Percentiles rank a stretch among this genome's conserved stretches.
Evolutionary conservation across 176 grass and related monocot genomes (phyloP).

Genomic region (Chrysopogon serrulatus): DNA sequence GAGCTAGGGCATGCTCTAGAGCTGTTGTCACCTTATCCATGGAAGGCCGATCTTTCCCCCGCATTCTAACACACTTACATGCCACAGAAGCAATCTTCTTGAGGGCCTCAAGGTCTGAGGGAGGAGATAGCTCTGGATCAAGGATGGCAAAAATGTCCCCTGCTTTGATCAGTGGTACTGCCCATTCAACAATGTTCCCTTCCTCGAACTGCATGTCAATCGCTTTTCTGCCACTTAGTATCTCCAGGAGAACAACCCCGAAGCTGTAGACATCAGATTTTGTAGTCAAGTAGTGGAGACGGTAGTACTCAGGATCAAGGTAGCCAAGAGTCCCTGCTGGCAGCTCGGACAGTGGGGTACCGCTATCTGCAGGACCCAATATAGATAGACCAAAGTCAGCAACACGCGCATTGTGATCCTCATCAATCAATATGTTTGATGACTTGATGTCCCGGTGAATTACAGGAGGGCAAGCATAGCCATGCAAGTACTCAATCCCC

Average conservation of each 20-base stretch:
- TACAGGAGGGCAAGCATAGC: slow-evolving; percentile 94
- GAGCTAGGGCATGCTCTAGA: slow-evolving; percentile 78
- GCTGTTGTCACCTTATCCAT: slow-evolving; percentile 99
- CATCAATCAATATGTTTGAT: slow-evolving; percentile 95
- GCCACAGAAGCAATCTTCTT: slow-evolving; percentile 96
- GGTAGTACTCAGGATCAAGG: slow-evolving; percentile 93
- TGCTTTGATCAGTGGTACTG: slow-evolving; percentile 81
- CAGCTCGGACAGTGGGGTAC: slow-evolving; percentile 76
- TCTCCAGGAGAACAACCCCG: slow-evolving; percentile 91
- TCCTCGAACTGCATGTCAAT: slow-evolving; percentile 98
- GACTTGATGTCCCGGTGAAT: slow-evolving; percentile 99
- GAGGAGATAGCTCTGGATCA: slow-evolving; percentile 69
- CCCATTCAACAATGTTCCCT: slow-evolving; percentile 99
- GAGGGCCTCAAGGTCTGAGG: slow-evolving; percentile 74
- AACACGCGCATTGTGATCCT: slow-evolving; percentile 95
- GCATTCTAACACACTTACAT: slow-evolving; percentile 95
- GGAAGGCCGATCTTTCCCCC: slow-evolving; percentile 81
- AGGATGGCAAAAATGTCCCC: slow-evolving; percentile 75
- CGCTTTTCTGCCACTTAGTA: slow-evolving; percentile 88
- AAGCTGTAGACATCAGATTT: slow-evolving; percentile 98
- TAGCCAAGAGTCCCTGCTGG: slow-evolving; percentile 95
- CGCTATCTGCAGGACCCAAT: slow-evolving; percentile 83
- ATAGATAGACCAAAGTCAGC: slow-evolving; percentile 94
- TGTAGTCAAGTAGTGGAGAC: slow-evolving; percentile 96
- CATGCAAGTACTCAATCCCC: slow-evolving; percentile 92